Evolutionary conservation across 1,139 yeast species (phyloP), one percentile per base, ranked within the genome.

Genomic region (Hemisphaericaspora xylofermentans): DNA sequence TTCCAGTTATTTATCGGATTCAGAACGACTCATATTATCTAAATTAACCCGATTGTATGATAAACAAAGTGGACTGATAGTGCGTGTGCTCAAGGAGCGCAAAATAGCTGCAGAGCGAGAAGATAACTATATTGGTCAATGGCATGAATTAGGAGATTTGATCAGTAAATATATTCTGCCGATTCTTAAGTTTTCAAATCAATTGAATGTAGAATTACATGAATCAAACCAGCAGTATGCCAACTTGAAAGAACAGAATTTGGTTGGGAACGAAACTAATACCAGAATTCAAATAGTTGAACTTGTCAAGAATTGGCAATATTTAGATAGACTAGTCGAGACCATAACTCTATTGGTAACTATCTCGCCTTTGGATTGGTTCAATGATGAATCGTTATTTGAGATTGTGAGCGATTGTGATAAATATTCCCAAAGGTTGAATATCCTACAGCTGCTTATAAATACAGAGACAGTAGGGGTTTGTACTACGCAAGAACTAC

Each of bases 321-420:
- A 51, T 21, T 49, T 66, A 1, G 43, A 61, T 2, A 47, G 59
- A 31, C 32, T 63, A n/a, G 50, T 64, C 41, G 64, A 61, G 13
- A 56, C 69, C 24, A 47, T 70, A 13, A 69, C 69, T 0, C 51
- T 55, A 18, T 53, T 68, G 14, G 56, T 69, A 3, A 52, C 61
- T 35, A 60, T 64, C 36, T 53, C 66, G 24, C 72, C 74, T 3
- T 45, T 60, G 3, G 60, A 66, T 46, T 70, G 76, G 76, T 64
- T 55, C 45, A 53, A 57, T 17, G 68, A 68, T 43, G 50, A 54
- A 26, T 47, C 51, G 4, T 50, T 67, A 28, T 47, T 52, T 19
- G 50, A 50, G 3, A 58, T 66, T 2, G 57, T 68, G 30, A 47
- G 57, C 22, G 61, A 59, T 26, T 62, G 69, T 43, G 65, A 61